Percentiles rank a stretch among this genome's conserved stretches.
These are phyloP conservation scores for Neurospora sp. DNA, from an alignment of 495 filamentous ascomycete species.

Conservation along the genomic window DNA sequence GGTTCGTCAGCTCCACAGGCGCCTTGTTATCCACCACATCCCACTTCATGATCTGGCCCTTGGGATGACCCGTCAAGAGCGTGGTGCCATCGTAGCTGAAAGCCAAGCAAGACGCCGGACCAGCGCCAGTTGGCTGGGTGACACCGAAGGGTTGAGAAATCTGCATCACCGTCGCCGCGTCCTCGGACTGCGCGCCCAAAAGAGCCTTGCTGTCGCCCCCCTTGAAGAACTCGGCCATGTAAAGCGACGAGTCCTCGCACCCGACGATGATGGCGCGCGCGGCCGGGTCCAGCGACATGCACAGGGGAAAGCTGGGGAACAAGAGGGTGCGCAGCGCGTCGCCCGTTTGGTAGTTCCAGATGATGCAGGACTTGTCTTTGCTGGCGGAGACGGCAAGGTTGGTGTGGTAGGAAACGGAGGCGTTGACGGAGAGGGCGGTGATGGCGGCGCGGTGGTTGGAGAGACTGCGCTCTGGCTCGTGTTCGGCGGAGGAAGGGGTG, in stretches of 20 bases:
- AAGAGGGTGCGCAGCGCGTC: conserved; percentile 67
- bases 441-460: conserved; percentile 74
- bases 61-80: conserved; percentile 70
- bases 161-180: conserved; percentile 40
- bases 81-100: conserved; percentile 75
- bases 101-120: conserved; percentile 50
- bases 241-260: conserved; percentile 74
- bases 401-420: conserved; percentile 50
- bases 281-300: conserved; percentile 69
- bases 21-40: conserved; percentile 49
- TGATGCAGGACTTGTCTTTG: conserved; percentile 69
- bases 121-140: conserved; percentile 38
- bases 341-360: conserved; percentile 83
- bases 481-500: conserved; percentile 35
- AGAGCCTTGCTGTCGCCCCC: conserved; percentile 37
- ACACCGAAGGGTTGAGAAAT: conserved; percentile 52
- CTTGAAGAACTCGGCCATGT: conserved; percentile 64
- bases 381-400: conserved; percentile 72
- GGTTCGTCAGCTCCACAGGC: conserved; percentile 53
- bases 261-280: conserved; percentile 75
- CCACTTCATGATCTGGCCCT: conserved; percentile 72
- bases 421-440: conserved; percentile 56
- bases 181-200: conserved; percentile 46
- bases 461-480: conserved; percentile 55
- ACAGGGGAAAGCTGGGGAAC: conserved; percentile 59